phyloP scores from a whole-genome alignment of 257 asterid genomes.

The Buddleja alternifolia region DNA sequence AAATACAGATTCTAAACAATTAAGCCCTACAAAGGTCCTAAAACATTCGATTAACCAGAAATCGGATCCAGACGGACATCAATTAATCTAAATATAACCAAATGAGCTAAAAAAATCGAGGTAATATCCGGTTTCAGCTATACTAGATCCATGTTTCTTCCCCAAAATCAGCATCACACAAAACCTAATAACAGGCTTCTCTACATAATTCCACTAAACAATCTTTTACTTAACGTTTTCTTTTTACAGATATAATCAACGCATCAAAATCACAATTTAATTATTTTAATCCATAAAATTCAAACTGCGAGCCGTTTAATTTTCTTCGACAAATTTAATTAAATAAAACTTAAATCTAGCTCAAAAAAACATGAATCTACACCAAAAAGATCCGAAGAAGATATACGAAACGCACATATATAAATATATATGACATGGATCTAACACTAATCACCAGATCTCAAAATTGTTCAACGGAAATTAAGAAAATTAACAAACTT shows the following conservation, averaged over 20 bases:
- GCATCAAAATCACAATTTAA: background rate
- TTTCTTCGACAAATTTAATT: background rate
- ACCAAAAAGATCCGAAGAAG: background rate
- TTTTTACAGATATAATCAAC: too few relatives aligned
- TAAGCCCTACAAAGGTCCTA: background rate
- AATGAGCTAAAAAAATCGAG: background rate
- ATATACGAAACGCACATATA: background rate
- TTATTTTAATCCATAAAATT: background rate
- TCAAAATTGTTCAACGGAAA: background rate
- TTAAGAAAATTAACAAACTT: background rate
- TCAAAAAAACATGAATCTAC: background rate
- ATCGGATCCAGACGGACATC: too few relatives aligned
- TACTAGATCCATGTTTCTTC: background rate
- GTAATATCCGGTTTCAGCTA: background rate
- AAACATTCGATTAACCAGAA: background rate
- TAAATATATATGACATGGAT: slow-evolving; percentile 25
- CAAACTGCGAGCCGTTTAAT: background rate
- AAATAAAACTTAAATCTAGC: background rate
- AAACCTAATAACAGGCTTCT: slow-evolving; percentile 4
- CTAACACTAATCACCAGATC: slow-evolving; percentile 23
- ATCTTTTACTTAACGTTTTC: too few relatives aligned
- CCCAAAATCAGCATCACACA: background rate
- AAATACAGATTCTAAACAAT: background rate
- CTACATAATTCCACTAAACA: background rate
- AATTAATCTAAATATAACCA: background rate